phyloP scores from a whole-genome alignment of 1,284 basidiomycete genomes.

The Pseudozyma tsukubaensis region DNA sequence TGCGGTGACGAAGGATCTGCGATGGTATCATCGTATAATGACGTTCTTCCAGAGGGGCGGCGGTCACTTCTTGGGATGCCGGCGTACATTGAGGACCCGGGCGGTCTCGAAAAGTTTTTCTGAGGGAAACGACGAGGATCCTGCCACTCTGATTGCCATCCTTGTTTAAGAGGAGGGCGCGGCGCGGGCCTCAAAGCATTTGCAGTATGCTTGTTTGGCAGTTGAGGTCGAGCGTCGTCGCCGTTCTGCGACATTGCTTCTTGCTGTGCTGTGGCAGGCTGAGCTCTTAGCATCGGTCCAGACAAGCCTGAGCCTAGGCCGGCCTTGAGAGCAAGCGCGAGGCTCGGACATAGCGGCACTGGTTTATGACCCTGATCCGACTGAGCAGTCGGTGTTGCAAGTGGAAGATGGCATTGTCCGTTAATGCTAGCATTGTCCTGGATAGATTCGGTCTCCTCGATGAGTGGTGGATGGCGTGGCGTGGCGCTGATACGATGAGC shows the following conservation, averaged over 20 bases:
- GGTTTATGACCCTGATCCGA: constrained; percentile 19
- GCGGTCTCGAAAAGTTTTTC: not conserved
- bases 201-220: too few species aligned
- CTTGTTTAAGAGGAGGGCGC: not conserved
- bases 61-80: too few species aligned
- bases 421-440: constrained; percentile 7
- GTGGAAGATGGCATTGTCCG: not conserved
- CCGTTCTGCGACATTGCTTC: not conserved
- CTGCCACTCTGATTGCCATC: constrained; percentile 24
- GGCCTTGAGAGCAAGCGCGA: constrained; percentile 18
- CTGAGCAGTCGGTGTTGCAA: constrained; percentile 1
- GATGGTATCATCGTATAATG: too few species aligned
- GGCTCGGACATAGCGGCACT: constrained; percentile 9
- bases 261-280: not conserved
- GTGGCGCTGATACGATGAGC: constrained; percentile 20
- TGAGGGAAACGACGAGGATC: constrained; percentile 10
- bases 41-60: too few species aligned
- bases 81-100: not conserved
- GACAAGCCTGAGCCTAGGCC: constrained; percentile 18
- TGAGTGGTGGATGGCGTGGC: constrained; percentile 20
- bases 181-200: not conserved
- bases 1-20: constrained; percentile 8
- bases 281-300: not conserved
- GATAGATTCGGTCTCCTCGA: constrained; percentile 18
- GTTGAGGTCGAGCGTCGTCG: not conserved